These are phyloP conservation scores for Tagetes patula DNA, from an alignment of 129 eudicot species.

Conservation along the genomic window DNA sequence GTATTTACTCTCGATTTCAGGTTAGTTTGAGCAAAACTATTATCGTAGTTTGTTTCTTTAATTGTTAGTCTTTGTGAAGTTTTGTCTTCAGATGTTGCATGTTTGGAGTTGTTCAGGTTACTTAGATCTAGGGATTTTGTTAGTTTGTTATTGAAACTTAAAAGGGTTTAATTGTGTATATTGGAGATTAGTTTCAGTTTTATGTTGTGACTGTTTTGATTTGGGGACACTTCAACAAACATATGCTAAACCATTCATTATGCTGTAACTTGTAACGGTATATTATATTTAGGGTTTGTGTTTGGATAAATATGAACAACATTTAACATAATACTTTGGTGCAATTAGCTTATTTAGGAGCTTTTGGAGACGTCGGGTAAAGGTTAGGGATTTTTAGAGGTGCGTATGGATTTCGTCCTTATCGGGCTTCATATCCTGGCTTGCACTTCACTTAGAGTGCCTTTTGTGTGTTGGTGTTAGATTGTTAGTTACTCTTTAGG, in stretches of 20 bases:
- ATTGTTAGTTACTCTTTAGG: too few relatives aligned
- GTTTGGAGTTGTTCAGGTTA: slow-evolving; percentile 9
- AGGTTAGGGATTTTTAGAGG: too few relatives aligned
- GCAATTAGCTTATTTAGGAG: not conserved
- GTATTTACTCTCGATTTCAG: slow-evolving; percentile 8
- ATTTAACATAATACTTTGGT: not conserved
- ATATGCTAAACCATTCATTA: not conserved
- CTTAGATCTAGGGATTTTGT: slow-evolving; percentile 28
- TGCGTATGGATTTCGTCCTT: too few relatives aligned
- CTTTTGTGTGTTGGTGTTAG: too few relatives aligned
- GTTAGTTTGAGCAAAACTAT: not conserved
- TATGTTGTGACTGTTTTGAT: slow-evolving; percentile 2
- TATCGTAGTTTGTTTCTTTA: not conserved
- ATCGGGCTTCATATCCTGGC: too few relatives aligned
- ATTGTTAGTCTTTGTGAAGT: not conserved
- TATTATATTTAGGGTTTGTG: not conserved
- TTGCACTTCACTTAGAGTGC: too few relatives aligned
- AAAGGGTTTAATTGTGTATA: not conserved
- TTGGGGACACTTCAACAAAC: not conserved
- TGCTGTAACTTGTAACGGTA: not conserved
- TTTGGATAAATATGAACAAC: not conserved
- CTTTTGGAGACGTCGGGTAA: not conserved
- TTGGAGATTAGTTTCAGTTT: not conserved
- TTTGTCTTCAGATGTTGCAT: not conserved
- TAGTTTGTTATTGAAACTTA: not conserved